Conservation (phyloP, 306 rosid genomes). For the Spatholobus suberectus region DNA sequence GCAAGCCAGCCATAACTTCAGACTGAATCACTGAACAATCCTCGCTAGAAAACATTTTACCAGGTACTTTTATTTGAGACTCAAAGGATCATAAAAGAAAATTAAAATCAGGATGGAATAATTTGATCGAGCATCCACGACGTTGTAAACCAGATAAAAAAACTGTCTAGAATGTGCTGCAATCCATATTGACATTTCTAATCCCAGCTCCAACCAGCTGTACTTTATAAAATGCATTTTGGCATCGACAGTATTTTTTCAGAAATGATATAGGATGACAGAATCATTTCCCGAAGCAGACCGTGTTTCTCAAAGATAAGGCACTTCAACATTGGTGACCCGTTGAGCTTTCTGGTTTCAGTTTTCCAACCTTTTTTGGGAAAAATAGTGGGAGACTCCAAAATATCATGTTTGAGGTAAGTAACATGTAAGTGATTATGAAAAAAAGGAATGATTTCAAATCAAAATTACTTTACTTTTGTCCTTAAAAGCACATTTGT, state of each 20-base stretch:
- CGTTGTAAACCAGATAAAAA: not conserved
- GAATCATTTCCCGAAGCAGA: not conserved
- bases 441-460: not conserved
- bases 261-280: not conserved
- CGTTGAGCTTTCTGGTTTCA: constrained; percentile 4
- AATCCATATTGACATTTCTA: not conserved
- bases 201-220: not conserved
- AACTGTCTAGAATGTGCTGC: not conserved
- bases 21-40: not conserved
- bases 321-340: not conserved
- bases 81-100: not conserved
- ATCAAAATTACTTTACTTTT: not conserved
- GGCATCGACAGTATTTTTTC: not conserved
- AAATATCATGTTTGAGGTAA: not conserved
- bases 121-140: not conserved
- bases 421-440: not conserved
- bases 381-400: not conserved
- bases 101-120: not conserved
- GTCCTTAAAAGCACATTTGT: not conserved
- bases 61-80: not conserved
- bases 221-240: not conserved
- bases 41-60: not conserved
- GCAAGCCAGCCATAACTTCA: not conserved
- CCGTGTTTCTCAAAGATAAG: constrained; percentile 20
- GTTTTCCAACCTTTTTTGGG: not conserved